Evolutionary conservation across 805 yeast species (phyloP).

Genomic region (Tanozyma kutaoensis): DNA sequence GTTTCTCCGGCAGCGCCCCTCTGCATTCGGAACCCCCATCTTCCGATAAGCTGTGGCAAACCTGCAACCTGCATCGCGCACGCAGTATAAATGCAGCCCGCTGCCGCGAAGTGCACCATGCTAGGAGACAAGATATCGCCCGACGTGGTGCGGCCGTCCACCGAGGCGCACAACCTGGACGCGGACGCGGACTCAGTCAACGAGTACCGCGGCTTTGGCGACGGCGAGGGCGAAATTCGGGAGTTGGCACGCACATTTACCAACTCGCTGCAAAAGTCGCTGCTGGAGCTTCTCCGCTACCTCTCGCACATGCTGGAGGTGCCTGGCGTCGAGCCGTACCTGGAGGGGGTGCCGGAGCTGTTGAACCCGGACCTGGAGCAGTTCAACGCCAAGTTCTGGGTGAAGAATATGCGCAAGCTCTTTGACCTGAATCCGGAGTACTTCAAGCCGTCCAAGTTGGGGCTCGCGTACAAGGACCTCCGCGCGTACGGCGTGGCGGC

Average conservation of each 20-base stretch:
- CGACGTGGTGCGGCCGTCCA: no score
- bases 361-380: constrained; percentile 48
- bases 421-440: constrained; percentile 43
- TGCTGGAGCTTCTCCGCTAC: constrained; percentile 6
- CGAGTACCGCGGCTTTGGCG: no score
- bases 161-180: no score
- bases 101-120: no score
- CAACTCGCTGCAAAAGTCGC: neutral
- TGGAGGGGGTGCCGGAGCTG: constrained; percentile 1
- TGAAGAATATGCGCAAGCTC: constrained; percentile 46
- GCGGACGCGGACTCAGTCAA: no score
- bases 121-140: no score
- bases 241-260: neutral
- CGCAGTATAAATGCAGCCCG: no score
- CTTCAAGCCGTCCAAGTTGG: constrained; percentile 47
- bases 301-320: constrained; percentile 30
- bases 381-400: constrained; percentile 54
- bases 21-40: no score
- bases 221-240: no score
- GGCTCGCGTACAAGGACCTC: constrained; percentile 44
- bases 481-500: constrained; percentile 54
- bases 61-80: no score
- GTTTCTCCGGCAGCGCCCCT: no score
- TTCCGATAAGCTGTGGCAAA: no score
- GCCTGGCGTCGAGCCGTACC: constrained; percentile 5